These are phyloP conservation scores for Colletotrichum graminicola DNA, from an alignment of 2,329 filamentous ascomycete genomes.

Conservation along the genomic window DNA sequence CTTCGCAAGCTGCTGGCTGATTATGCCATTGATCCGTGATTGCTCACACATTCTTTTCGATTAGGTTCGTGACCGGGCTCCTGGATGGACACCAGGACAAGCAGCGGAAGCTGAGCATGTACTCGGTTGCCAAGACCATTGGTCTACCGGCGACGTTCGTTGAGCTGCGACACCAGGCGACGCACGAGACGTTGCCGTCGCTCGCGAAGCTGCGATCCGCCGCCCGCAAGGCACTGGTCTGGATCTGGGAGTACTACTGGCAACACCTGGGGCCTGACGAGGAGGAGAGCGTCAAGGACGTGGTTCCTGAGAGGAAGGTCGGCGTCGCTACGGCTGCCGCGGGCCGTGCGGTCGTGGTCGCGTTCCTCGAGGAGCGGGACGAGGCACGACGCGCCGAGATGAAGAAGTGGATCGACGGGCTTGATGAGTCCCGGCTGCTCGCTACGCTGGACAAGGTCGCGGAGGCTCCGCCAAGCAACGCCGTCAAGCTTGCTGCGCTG, in stretches of 20 bases:
- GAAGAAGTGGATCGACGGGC: constrained; percentile 51
- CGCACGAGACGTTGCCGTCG: constrained; percentile 87
- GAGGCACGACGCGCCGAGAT: constrained; percentile 46
- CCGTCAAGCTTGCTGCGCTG: constrained; percentile 58
- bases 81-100: constrained; percentile 80
- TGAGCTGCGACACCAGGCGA: constrained; percentile 89
- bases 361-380: constrained; percentile 54
- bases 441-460: constrained; percentile 55
- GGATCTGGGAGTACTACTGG: constrained; percentile 96
- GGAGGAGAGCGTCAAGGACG: constrained; percentile 19
- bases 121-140: constrained; percentile 75
- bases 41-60: constrained; percentile 15
- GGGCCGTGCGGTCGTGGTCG: constrained; percentile 54
- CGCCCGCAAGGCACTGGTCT: constrained; percentile 77
- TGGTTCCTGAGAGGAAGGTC: constrained; percentile 41
- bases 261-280: constrained; percentile 56
- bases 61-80: constrained; percentile 83
- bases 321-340: constrained; percentile 32
- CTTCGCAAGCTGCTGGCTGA: background rate
- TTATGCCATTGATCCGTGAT: background rate
- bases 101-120: constrained; percentile 78
- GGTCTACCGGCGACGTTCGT: constrained; percentile 84
- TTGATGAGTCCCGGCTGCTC: constrained; percentile 54
- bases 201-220: constrained; percentile 79
- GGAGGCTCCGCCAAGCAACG: constrained; percentile 56